phyloP scores from a whole-genome alignment of 2,329 filamentous ascomycete genomes.

The Sodiomyces alkalinus region DNA sequence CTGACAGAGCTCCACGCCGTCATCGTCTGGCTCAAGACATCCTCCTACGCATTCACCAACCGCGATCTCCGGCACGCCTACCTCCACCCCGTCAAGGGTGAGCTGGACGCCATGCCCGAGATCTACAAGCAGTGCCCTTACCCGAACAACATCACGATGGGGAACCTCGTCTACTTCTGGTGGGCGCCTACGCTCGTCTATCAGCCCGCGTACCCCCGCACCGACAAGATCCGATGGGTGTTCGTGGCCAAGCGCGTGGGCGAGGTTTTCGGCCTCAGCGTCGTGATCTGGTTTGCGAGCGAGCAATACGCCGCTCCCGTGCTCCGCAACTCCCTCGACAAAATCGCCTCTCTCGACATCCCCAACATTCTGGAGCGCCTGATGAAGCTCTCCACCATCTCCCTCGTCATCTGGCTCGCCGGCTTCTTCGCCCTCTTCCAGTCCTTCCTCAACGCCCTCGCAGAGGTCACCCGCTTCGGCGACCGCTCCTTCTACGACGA shows the following conservation, averaged over 20 bases:
- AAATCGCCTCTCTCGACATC: conserved; percentile 67
- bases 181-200: conserved; percentile 94
- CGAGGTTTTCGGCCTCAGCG: conserved; percentile 62
- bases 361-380: conserved; percentile 74
- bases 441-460: conserved; percentile 77
- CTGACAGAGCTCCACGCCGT: conserved; percentile 82
- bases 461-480: conserved; percentile 78
- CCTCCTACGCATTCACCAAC: conserved; percentile 93
- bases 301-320: conserved; percentile 91
- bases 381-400: conserved; percentile 91
- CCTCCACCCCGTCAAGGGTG: conserved; percentile 55
- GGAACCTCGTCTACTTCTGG: conserved; percentile 91
- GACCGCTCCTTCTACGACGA: conserved; percentile 93
- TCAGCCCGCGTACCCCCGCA: conserved; percentile 89
- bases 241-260: conserved; percentile 74
- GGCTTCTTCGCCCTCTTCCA: conserved; percentile 97
- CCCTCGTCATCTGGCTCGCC: conserved; percentile 89
- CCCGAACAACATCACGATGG: conserved; percentile 75
- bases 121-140: conserved; percentile 78
- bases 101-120: conserved; percentile 57
- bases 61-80: conserved; percentile 85
- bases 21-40: conserved; percentile 91
- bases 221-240: conserved; percentile 64
- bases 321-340: conserved; percentile 76
- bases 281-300: conserved; percentile 89